Base-by-base conservation (phyloP, 805 yeast species). In the Starmerella roubikii region DNA sequence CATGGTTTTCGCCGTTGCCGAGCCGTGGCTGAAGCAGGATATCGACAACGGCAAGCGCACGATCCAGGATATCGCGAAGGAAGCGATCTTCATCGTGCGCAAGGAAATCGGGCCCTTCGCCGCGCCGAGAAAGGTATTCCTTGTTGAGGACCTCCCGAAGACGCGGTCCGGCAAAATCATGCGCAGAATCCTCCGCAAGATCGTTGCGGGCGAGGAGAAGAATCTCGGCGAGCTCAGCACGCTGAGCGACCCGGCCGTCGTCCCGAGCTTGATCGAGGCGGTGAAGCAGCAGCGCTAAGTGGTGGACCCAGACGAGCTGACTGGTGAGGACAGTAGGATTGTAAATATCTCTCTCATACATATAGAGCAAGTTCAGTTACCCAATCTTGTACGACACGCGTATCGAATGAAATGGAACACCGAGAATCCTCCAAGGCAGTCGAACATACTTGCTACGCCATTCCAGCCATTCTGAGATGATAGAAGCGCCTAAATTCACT, bases 91-190 rank as follows among this genome's bases (percentile, higher is more conserved):
- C 62, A 83, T 84, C 46, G 95, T 91, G 36, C 75, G 98, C 62
- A 79, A 82, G 59, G 84, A 79, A 55, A 85, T 85, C 60, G 94
- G 94, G 32, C 76, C 76, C 35, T 84, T 84, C 63, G 98, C 98
- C 17, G 93, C 97, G 41, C 98, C 98, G 56, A 86, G 86, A 63
- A 67, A 76, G 42, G 76, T 86, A 42, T 67, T 78, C 52, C 65
- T 86, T 43, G 93, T 88, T 40, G 78, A 75, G 44, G 97, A 91
- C 58, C 73, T 91, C 61, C 98, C 98, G 64, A 91, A 88, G 73
- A 91, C 98, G 19, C 76, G 98, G 67, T 84, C 95, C 10, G 98
- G 98, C 53, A 91, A 91, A 71, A 88, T 91, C 58, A 88, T 91
- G 94, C 81, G 98, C 71, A 82, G 98, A 68, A 80, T 91, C 47